Base-by-base conservation (phyloP, 1,284 basidiomycete genomes). In the Hemileccinum hortonii region DNA sequence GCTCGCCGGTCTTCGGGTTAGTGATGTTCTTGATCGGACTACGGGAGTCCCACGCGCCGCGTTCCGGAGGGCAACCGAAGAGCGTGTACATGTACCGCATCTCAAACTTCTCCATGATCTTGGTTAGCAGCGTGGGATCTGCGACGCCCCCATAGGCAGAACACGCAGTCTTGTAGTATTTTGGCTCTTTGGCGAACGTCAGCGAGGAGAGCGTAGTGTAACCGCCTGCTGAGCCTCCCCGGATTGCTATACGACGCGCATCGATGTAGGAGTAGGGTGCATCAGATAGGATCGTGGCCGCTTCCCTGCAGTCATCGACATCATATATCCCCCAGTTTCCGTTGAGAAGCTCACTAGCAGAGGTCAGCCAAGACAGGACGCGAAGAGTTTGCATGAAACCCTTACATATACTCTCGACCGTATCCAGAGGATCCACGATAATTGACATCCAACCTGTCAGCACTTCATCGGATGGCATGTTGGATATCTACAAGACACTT, bases 71-170 rank as follows among this genome's bases (percentile, higher is more conserved):
- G 0, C 80, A 81, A 1, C 84, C 85, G 9, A 87, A 61, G 2
- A 88, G 73, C 47, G 73, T 73, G 41, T 73, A 66, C 45, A 77
- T 59, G 55, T 84, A 85, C 11, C 69, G 66, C 14, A 72, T 71
- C 61, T 86, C 81, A 44, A 87, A 86, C 61, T 87, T 87, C 66
- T 88, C 85, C 0, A 80, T 81, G 53, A 78, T 71, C n/a, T 73
- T 66, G 5, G 69, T 73, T 19, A 87, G 71, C 5, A 64, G 63
- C 3, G 58, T 58, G 10, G 85, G 61, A 55, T 85, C 77, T 1
- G 77, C 75, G n/a, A 87, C 70, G 14, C 61, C 54, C 0, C 85
- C 84, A 56, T 77, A 86, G 12, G 68, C 63, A 0, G 77, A 76
- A 4, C 77, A 79, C 4, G 56, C 56, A 5, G 61, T 39, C 44